These are phyloP conservation scores for Nakaseomyces nivariensis DNA, from an alignment of 1,139 yeast genomes.

Conservation along the genomic window DNA sequence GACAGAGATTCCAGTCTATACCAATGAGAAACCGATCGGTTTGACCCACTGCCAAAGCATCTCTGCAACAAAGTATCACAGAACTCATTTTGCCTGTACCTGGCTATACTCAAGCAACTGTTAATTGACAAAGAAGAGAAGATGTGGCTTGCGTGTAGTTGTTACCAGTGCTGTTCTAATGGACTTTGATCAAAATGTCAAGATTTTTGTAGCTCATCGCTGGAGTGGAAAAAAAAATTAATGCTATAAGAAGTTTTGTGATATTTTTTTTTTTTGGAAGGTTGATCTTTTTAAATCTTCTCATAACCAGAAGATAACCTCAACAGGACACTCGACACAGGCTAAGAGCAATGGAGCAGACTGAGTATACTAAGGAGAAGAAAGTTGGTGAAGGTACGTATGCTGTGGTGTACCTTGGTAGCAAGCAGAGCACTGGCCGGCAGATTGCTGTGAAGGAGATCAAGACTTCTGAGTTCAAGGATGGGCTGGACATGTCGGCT, in stretches of 20 bases:
- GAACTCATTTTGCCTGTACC: too few relatives aligned
- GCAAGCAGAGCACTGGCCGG: conserved; percentile 37
- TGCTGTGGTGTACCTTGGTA: conserved; percentile 88
- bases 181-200: too few relatives aligned
- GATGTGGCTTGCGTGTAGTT: too few relatives aligned
- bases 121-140: too few relatives aligned
- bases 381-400: conserved; percentile 99
- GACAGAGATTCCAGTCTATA: conserved; percentile 15
- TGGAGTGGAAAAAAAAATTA: neutral
- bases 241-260: too few relatives aligned
- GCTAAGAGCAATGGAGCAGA: neutral
- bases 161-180: too few relatives aligned
- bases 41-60: conserved; percentile 44
- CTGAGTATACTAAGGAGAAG: conserved; percentile 35
- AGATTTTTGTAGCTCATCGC: neutral
- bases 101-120: too few relatives aligned
- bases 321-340: neutral
- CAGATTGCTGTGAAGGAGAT: conserved; percentile 89
- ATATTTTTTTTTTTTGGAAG: too few relatives aligned
- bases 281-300: neutral
- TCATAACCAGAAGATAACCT: neutral
- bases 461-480: conserved; percentile 88
- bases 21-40: conserved; percentile 41
- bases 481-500: conserved; percentile 97
- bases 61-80: conserved; percentile 13